Evolutionary conservation across 805 yeast species (phyloP).

Genomic region (Isabelozyma heimii): DNA sequence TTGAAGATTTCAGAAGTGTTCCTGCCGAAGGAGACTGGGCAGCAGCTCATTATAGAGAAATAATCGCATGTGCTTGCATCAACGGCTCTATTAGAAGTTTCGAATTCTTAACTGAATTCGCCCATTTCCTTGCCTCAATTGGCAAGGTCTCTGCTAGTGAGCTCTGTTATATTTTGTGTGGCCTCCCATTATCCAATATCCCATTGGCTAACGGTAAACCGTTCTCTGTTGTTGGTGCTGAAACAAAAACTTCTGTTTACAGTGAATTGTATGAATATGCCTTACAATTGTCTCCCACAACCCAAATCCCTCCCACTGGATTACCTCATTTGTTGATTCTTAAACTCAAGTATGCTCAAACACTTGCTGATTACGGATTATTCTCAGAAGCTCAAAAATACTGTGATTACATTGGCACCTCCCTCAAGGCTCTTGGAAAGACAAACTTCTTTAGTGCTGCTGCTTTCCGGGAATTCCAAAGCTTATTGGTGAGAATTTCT

Average conservation of each 20-base stretch:
- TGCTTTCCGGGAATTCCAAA: conserved; percentile 28
- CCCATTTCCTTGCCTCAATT: conserved; percentile 37
- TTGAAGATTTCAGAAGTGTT: conserved; percentile 46
- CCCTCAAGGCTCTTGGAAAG: conserved; percentile 29
- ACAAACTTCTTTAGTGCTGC: conserved; percentile 24
- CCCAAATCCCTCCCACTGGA: conserved; percentile 32
- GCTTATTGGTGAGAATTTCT: conserved; percentile 45
- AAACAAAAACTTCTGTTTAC: conserved; percentile 36
- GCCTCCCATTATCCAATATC: conserved; percentile 38
- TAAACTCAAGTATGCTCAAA: conserved; percentile 66
- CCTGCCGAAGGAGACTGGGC: conserved; percentile 49
- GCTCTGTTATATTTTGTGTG: conserved; percentile 46
- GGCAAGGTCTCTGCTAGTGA: conserved; percentile 37
- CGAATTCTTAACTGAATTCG: conserved; percentile 51
- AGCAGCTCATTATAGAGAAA: conserved; percentile 48
- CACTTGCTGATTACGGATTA: conserved; percentile 66
- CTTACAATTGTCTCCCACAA: conserved; percentile 19
- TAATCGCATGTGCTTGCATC: conserved; percentile 37
- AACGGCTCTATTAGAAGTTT: conserved; percentile 23
- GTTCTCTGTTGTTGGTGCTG: conserved; percentile 41
- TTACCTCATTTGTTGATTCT: conserved; percentile 56
- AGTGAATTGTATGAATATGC: conserved; percentile 71
- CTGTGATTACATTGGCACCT: conserved; percentile 46
- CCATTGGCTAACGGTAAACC: conserved; percentile 22
- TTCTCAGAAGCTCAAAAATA: conserved; percentile 60